Percentiles rank a stretch among this genome's conserved stretches.
phyloP scores from a whole-genome alignment of 2,329 filamentous ascomycete species.

The Alternaria sp. region DNA sequence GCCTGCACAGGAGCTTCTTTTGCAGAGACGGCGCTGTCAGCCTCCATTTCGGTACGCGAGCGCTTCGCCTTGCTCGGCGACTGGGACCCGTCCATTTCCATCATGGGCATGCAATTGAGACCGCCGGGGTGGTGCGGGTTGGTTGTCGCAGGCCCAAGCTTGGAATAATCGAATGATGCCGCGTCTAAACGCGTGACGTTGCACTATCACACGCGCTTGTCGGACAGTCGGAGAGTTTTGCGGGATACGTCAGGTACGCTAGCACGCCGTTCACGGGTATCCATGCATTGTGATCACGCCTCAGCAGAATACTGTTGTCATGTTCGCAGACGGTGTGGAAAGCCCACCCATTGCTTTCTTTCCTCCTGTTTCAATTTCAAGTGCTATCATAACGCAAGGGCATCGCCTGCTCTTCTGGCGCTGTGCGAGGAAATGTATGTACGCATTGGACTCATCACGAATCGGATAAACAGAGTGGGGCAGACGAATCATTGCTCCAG shows the following conservation, averaged over 20 bases:
- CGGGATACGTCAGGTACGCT: neutral
- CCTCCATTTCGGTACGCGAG: slow-evolving; percentile 35
- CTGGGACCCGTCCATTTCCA: slow-evolving; percentile 20
- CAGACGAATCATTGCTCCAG: neutral
- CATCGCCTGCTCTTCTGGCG: neutral
- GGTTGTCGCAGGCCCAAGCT: neutral
- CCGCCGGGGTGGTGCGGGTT: neutral
- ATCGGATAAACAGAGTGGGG: neutral
- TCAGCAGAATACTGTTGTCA: neutral
- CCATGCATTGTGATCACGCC: neutral
- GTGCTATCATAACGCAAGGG: neutral
- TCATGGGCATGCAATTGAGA: neutral
- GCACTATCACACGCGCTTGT: neutral
- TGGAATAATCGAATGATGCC: neutral
- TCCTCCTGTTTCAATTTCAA: slow-evolving; percentile 6
- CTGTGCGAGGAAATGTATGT: neutral
- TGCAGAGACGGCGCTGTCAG: slow-evolving; percentile 14
- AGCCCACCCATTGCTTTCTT: neutral
- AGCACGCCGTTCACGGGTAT: neutral
- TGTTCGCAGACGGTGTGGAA: neutral
- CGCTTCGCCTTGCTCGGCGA: slow-evolving; percentile 34
- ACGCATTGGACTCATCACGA: neutral
- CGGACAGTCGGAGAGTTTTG: neutral
- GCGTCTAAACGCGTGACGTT: neutral
- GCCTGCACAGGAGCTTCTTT: slow-evolving; percentile 15